A percentile compares a stretch with the other conserved stretches of the same genome.
Evolutionary conservation across 2,329 filamentous ascomycete genomes (phyloP).

Genomic region (Sordariomycetes sp.): DNA sequence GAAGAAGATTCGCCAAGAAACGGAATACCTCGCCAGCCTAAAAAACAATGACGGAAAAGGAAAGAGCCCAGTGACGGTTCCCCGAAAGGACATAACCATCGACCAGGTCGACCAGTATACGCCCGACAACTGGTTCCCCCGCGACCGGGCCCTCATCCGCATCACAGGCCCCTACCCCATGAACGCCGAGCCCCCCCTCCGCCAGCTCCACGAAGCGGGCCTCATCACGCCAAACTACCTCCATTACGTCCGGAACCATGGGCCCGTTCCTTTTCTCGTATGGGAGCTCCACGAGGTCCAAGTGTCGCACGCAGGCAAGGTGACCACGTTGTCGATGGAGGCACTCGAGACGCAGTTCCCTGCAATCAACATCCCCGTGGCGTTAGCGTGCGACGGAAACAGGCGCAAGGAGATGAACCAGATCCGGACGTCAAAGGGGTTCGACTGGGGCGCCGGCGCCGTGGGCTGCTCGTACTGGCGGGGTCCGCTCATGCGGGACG

Average conservation of each 20-base stretch:
- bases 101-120: constrained; percentile 36
- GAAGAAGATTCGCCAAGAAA: constrained; percentile 25
- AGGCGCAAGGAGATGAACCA: constrained; percentile 37
- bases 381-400: constrained; percentile 34
- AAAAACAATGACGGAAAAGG: constrained; percentile 22
- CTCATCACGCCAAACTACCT: constrained; percentile 35
- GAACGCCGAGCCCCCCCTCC: constrained; percentile 31
- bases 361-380: constrained; percentile 30
- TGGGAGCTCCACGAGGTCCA: constrained; percentile 36
- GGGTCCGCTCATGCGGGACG: constrained; percentile 27
- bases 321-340: constrained; percentile 25
- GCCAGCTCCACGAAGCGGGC: constrained; percentile 27
- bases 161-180: constrained; percentile 38
- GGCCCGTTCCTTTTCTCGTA: constrained; percentile 32
- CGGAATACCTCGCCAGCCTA: constrained; percentile 22
- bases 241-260: constrained; percentile 40
- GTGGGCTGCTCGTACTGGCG: constrained; percentile 37
- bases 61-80: constrained; percentile 7
- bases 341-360: constrained; percentile 26
- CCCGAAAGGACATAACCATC: constrained; percentile 16
- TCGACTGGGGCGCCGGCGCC: constrained; percentile 30
- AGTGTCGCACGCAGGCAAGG: constrained; percentile 21
- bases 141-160: constrained; percentile 29
- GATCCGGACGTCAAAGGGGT: constrained; percentile 31
- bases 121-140: constrained; percentile 39